Evolutionary conservation across 2,329 filamentous ascomycete genomes (phyloP), one percentile per base, ranked within the genome.

Genomic region (Fusarium stilboides): DNA sequence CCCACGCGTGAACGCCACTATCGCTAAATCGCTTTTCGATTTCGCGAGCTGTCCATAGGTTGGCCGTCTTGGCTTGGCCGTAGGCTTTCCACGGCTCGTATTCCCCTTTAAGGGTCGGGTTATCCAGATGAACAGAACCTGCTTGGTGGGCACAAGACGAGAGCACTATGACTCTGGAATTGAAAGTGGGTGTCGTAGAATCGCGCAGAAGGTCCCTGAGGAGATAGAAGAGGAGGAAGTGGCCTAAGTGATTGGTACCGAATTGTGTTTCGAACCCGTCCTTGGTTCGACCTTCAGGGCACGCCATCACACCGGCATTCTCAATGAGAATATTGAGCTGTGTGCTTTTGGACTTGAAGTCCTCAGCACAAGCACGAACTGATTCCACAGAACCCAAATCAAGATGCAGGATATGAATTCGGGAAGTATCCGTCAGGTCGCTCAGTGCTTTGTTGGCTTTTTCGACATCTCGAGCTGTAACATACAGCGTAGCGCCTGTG

Each of bases 81-180:
- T 72, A 71, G 17, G 65, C 59, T 4, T 34, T 33, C 56, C 59
- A 62, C 10, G 54, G 58, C 13, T 57, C 49, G 8, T 72, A 72
- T 7, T 56, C 60, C 14, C 67, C 64, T 31, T 65, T 56, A 13
- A 37, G 42, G 20, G 62, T 59, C 31, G 65, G 57, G 59, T 72
- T 62, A 19, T 59, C 54, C 28, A 51, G 40, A 40, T 61, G 53
- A 9, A 63, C 49, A 14, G 40, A 53, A 8, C 56, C 37, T 26
- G 33, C 20, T 5, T 54, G 39, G 20, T 87, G 85, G 6, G 73
- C 84, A 0, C 77, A 65, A 3, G 81, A 83, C 1, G 83, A 79
- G 3, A 87, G 73, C 6, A 76, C 73, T 45, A 88, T 78, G 8
- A 87, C 82, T 8, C 86, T 80, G 4, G 82, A 85, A 20, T 78